phyloP scores from a whole-genome alignment of 2,329 filamentous ascomycete species.

The Diaporthe sp. region DNA sequence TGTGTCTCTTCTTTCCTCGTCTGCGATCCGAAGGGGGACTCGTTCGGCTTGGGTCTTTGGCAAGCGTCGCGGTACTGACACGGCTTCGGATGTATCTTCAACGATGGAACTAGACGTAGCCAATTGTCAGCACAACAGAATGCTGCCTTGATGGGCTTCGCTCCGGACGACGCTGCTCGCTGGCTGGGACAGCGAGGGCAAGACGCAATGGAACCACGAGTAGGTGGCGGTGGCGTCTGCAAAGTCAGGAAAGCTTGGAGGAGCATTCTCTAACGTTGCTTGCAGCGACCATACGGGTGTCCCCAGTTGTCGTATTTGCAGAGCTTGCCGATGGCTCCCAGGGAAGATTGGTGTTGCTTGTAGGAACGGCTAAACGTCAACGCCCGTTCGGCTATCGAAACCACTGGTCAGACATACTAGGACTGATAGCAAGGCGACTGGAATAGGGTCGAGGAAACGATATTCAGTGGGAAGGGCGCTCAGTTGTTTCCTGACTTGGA shows the following conservation, averaged over 20 bases:
- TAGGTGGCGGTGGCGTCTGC: too few relatives aligned
- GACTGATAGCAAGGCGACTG: not conserved
- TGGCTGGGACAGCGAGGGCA: not conserved
- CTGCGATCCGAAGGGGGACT: not conserved
- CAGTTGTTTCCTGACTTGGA: too few relatives aligned
- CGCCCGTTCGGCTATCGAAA: not conserved
- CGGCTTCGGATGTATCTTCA: too few relatives aligned
- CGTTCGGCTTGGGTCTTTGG: not conserved
- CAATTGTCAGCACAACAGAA: not conserved
- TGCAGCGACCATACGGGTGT: not conserved
- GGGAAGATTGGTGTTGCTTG: too few relatives aligned
- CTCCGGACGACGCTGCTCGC: too few relatives aligned
- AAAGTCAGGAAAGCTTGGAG: too few relatives aligned
- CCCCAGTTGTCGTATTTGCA: too few relatives aligned
- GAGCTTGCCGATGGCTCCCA: not conserved
- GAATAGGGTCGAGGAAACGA: not conserved
- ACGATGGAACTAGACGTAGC: not conserved
- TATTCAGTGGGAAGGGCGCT: not conserved
- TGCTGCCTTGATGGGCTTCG: not conserved
- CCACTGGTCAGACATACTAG: not conserved
- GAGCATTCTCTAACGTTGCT: too few relatives aligned
- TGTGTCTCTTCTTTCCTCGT: fast-evolving
- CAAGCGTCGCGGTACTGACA: not conserved
- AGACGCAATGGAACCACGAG: not conserved
- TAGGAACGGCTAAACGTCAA: not conserved